Percentiles rank a stretch among this genome's conserved stretches.
Conservation (phyloP, 352 stramenopile species). For the Phytophthora sojae region DNA sequence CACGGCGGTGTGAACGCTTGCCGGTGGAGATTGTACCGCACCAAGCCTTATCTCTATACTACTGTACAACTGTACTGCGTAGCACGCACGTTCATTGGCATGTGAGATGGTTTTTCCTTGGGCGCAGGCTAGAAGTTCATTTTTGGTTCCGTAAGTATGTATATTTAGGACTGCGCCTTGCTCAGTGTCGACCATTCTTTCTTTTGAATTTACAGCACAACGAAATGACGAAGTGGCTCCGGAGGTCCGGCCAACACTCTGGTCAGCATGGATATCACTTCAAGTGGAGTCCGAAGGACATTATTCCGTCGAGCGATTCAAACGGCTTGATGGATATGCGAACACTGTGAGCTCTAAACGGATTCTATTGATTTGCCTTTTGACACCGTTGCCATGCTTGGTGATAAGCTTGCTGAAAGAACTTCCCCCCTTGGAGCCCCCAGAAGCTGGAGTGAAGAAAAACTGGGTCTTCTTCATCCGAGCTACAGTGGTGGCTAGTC, state of each 20-base stretch:
- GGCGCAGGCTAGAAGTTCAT: no score
- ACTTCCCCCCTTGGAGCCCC: background rate
- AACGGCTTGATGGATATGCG: background rate
- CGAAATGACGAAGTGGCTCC: no score
- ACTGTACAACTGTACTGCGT: no score
- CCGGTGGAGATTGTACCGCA: no score
- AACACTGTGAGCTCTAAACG: background rate
- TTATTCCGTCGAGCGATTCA: background rate
- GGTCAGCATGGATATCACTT: background rate
- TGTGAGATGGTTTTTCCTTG: no score
- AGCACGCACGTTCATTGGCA: no score
- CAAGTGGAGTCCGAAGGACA: background rate
- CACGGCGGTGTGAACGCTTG: no score
- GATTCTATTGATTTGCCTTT: background rate
- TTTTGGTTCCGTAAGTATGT: no score
- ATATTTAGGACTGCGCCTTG: no score
- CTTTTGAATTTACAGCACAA: no score
- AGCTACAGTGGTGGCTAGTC: background rate
- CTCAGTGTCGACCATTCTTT: no score
- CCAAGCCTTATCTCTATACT: no score
- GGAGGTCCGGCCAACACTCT: background rate
- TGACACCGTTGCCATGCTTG: background rate
- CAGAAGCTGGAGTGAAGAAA: background rate
- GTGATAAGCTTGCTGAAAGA: background rate
- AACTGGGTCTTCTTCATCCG: slow-evolving; percentile 1